These are phyloP conservation scores for Crithidia thermophila DNA, from an alignment of 208 protist species.

Conservation along the genomic window DNA sequence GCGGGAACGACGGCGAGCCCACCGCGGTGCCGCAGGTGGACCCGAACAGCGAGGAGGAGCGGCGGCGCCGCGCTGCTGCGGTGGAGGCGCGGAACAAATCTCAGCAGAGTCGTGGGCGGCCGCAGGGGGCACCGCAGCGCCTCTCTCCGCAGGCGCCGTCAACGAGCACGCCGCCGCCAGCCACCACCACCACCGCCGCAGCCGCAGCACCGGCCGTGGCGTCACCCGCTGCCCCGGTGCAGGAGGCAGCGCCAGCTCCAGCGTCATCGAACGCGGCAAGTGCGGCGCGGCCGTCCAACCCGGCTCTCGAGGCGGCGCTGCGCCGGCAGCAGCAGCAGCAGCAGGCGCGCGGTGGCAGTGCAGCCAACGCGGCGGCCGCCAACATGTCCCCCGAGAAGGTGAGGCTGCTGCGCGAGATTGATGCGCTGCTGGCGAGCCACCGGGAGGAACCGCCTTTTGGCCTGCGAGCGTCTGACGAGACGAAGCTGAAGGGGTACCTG, in stretches of 20 bases:
- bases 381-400: conserved; percentile 54
- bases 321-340: conserved; percentile 62
- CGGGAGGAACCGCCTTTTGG: conserved; percentile 75
- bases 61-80: conserved; percentile 35
- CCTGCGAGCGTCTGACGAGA: conserved; percentile 61
- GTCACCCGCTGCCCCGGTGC: neutral
- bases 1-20: neutral
- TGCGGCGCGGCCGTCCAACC: conserved; percentile 31
- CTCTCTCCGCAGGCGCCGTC: neutral
- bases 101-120: conserved; percentile 28
- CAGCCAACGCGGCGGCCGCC: neutral
- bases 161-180: neutral
- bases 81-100: conserved; percentile 49
- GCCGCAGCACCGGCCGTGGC: neutral
- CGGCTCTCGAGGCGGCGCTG: conserved; percentile 76
- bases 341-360: neutral
- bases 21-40: conserved; percentile 11
- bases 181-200: neutral
- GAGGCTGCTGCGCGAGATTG: conserved; percentile 64
- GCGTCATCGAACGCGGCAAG: neutral
- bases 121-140: conserved; percentile 9
- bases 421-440: conserved; percentile 39
- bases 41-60: conserved; percentile 43
- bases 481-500: conserved; percentile 67
- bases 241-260: neutral